Conservation (phyloP, 2,329 filamentous ascomycete species). For the Paecilomyces dactylethromorphus region DNA sequence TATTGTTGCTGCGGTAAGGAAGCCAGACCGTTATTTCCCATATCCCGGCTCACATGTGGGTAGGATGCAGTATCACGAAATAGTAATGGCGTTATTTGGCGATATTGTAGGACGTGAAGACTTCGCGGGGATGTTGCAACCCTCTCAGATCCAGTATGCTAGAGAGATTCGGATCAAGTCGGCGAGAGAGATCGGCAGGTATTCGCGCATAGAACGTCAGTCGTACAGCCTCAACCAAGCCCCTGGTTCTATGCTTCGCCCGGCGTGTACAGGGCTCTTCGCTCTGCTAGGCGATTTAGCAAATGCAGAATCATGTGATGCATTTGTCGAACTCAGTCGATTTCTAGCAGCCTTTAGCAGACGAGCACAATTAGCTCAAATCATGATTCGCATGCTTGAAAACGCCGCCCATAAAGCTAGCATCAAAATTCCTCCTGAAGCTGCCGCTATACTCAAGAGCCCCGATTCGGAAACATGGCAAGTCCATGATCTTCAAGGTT, state of each 20-base stretch:
- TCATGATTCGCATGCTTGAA: slow-evolving; percentile 16
- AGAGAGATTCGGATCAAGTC: slow-evolving; percentile 12
- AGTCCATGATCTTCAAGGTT: neutral
- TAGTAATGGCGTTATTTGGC: slow-evolving; percentile 18
- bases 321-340: slow-evolving; percentile 21
- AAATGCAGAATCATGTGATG: slow-evolving; percentile 14
- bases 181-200: slow-evolving; percentile 19
- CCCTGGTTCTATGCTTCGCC: slow-evolving; percentile 20
- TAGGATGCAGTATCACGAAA: slow-evolving; percentile 23
- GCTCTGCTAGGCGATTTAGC: slow-evolving; percentile 14
- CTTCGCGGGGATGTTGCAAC: slow-evolving; percentile 1
- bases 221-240: slow-evolving; percentile 22
- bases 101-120: slow-evolving; percentile 15
- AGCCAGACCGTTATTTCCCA: neutral
- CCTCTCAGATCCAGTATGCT: slow-evolving; percentile 7
- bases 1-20: slow-evolving; percentile 23
- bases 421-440: slow-evolving; percentile 16
- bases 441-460: slow-evolving; percentile 10
- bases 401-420: slow-evolving; percentile 6
- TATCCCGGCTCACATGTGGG: neutral
- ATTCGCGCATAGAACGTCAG: slow-evolving; percentile 18
- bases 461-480: neutral
- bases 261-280: slow-evolving; percentile 15
- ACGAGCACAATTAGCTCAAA: slow-evolving; percentile 15
- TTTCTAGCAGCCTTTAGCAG: slow-evolving; percentile 18